Evolutionary conservation across 169 alveolate genomes (phyloP).

Genomic region (Eimeria nieschulzi): DNA sequence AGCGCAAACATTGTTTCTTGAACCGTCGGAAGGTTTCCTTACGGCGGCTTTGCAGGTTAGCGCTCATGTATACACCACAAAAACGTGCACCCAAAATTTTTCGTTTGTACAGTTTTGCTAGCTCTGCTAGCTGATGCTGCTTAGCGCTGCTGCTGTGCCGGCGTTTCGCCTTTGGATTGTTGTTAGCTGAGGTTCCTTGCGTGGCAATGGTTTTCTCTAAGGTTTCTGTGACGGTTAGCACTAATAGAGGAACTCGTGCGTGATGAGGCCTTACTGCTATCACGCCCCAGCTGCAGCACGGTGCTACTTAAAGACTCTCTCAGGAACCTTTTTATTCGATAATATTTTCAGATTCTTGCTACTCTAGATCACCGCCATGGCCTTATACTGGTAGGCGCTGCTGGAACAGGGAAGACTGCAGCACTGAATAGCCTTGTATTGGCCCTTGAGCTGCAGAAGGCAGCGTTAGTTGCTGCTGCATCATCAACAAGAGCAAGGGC

Average conservation of each 20-base stretch:
- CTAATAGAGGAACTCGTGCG: too few relatives aligned
- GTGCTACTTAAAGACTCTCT: not conserved
- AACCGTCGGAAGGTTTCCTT: slow-evolving; percentile 79
- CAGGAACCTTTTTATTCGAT: not conserved
- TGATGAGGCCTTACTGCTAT: too few relatives aligned
- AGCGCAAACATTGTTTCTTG: slow-evolving; percentile 73
- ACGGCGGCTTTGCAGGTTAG: slow-evolving; percentile 78
- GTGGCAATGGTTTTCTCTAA: too few relatives aligned
- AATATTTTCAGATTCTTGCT: slow-evolving; percentile 86
- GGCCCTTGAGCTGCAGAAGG: slow-evolving; percentile 75
- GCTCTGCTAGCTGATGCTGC: too few relatives aligned
- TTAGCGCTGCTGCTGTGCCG: too few relatives aligned
- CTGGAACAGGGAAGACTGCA: slow-evolving; percentile 90
- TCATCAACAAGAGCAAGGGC: not conserved
- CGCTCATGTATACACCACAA: too few relatives aligned
- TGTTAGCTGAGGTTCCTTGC: not conserved
- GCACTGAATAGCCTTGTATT: slow-evolving; percentile 83
- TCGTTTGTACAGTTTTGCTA: too few relatives aligned
- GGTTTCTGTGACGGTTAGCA: too few relatives aligned
- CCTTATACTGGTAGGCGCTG: slow-evolving; percentile 92
- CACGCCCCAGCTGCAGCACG: not conserved
- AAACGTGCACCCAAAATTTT: too few relatives aligned
- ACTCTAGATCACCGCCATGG: slow-evolving; percentile 94
- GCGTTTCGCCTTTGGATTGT: too few relatives aligned
- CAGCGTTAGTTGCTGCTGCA: slow-evolving; percentile 19